Evolutionary conservation across 2,329 filamentous ascomycete genomes (phyloP), one percentile per base, ranked within the genome.

Genomic region (Gliomastix tumulicola): DNA sequence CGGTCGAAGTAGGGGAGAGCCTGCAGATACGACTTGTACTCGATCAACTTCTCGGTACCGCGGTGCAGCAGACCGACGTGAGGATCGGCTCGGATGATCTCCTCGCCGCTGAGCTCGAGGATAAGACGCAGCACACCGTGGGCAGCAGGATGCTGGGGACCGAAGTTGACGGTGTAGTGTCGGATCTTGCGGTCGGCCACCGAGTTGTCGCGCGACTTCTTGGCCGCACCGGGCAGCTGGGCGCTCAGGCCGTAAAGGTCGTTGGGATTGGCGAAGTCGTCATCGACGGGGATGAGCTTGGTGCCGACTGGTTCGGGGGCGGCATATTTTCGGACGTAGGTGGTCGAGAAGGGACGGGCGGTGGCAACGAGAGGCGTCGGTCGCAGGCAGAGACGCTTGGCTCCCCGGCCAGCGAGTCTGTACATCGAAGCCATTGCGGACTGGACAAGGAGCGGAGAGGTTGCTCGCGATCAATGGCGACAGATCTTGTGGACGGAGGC

Each of bases 121-220:
- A 98, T 98, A 67, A 98, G 68, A 38, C 92, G 88, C 66, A 98
- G 69, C 79, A 98, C 92, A 56, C 92, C 92, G 77, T 98, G 92
- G 53, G 92, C 94, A 47, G 92, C 92, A 27, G 92, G 92, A 73
- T 98, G 92, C 74, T 98, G 92, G 46, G 92, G 92, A 39, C 92
- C 92, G 55, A 98, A 98, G 74, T 98, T 98, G 71, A 98, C 90
- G 7, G 92, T 98, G 70, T 98, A 98, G 69, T 98, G 92, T 49
- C 92, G 82, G 60, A 98, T 84, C 76, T 96, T 97, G 63, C 90
- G 83, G 65, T 67, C 61, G 44, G 58, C 62, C 44, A 76, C 59
- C 40, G 63, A 66, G 50, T 64, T 67, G 46, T 74, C 68, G 48
- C 59, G 57, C 45, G 60, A 55, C 52, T 68, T 65, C 50, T 73